Evolutionary conservation across 2,329 filamentous ascomycete species (phyloP), one percentile per base, ranked within the genome.

Genomic region (Xylaria sp.): DNA sequence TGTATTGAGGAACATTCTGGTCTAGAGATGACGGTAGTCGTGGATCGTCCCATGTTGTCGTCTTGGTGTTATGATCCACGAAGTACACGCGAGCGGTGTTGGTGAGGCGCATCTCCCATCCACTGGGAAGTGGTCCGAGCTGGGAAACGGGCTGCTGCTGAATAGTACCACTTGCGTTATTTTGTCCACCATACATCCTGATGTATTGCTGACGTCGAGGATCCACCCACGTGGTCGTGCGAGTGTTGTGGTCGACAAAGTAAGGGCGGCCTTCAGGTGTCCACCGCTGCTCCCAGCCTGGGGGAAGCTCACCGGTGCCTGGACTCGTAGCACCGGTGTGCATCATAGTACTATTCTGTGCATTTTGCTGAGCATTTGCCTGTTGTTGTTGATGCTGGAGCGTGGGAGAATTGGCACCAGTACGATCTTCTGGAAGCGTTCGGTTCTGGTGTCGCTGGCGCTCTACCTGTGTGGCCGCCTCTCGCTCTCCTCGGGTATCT

Each of bases 51-150:
- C 96, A 99, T 0, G 96, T 99, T 3, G 96, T 99, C 0, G 96
- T 99, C 86, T 99, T 99, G 54, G 96, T 99, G 83, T 99, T 99
- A 84, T 99, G 96, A 78, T 99, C 96, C 54, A 99, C 96, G 81
- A 99, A 99, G 83, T 99, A 99, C 18, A 99, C 96, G 68, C 96
- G 89, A 33, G 96, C 96, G 15, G 96, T 99, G 81, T 99, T 98
- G 62, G 96, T 99, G 61, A 99, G 90, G 69, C 96, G 93, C 96
- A 99, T 99, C 86, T 99, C 96, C 96, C 96, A 99, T 2, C 96
- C 96, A 77, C 96, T 98, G 2, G 96, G 96, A 57, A 99, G 83
- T 31, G 96, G 96, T 3, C 96, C 96, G 55, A 99, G 88, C 80
- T 99, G 96, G 1, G 96, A 98, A 1, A 99, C 96, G 0, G 96